Evolutionary conservation across 2,329 filamentous ascomycete species (phyloP).

Genomic region (Penicillium sp.): DNA sequence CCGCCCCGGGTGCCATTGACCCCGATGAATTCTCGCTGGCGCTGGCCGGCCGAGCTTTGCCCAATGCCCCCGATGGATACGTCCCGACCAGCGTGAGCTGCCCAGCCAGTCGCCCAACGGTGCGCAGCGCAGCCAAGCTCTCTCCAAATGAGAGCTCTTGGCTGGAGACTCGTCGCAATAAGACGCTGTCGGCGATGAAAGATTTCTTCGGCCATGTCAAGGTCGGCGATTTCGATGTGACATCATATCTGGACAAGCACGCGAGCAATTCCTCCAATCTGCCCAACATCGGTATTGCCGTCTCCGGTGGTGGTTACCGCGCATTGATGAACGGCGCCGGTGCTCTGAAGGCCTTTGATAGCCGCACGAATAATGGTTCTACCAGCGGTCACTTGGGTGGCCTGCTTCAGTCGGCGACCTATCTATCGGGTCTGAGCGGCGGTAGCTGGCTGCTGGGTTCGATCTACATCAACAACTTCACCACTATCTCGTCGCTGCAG

Average conservation of each 20-base stretch:
- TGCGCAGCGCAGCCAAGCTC: slow-evolving; percentile 65
- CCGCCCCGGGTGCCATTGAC: slow-evolving; percentile 15
- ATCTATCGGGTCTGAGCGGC: slow-evolving; percentile 78
- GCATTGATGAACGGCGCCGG: slow-evolving; percentile 88
- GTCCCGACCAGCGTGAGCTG: slow-evolving; percentile 69
- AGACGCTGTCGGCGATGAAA: slow-evolving; percentile 72
- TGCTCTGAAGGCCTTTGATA: slow-evolving; percentile 77
- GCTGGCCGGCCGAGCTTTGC: slow-evolving; percentile 46
- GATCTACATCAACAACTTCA: slow-evolving; percentile 79
- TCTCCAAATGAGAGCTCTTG: slow-evolving; percentile 73
- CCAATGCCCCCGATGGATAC: slow-evolving; percentile 69
- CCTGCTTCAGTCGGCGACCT: slow-evolving; percentile 78
- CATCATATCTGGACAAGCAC: slow-evolving; percentile 66
- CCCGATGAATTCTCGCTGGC: slow-evolving; percentile 11
- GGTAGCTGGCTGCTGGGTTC: slow-evolving; percentile 84
- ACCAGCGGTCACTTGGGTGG: slow-evolving; percentile 72
- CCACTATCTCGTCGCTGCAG: slow-evolving; percentile 56
- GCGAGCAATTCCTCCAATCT: slow-evolving; percentile 58
- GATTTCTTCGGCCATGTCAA: slow-evolving; percentile 70
- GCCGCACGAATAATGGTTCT: slow-evolving; percentile 65
- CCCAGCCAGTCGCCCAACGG: slow-evolving; percentile 65
- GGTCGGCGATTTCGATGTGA: slow-evolving; percentile 78
- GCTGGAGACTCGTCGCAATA: slow-evolving; percentile 69
- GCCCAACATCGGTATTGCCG: slow-evolving; percentile 73
- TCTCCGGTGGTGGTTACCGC: slow-evolving; percentile 83